Evolutionary conservation across 2,329 filamentous ascomycete species (phyloP).

Genomic region (Beauveria bassiana): DNA sequence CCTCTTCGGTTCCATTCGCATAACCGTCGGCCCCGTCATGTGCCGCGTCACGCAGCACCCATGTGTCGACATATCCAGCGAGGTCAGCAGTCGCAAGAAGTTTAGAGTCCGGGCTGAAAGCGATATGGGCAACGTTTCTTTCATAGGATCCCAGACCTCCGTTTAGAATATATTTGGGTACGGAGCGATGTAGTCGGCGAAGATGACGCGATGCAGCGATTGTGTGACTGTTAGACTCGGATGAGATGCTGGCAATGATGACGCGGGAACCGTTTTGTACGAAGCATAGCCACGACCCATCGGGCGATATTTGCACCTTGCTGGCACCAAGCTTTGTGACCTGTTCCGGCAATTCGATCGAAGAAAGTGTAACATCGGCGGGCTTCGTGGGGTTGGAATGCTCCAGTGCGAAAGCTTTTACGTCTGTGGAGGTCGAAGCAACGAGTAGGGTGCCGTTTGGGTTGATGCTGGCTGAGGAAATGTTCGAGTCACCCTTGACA

Average conservation of each 20-base stretch:
- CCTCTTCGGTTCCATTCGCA: conserved; percentile 22
- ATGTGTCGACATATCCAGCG: conserved; percentile 80
- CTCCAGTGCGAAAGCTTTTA: conserved; percentile 70
- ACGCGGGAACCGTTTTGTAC: conserved; percentile 55
- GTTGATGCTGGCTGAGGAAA: conserved; percentile 67
- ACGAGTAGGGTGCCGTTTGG: conserved; percentile 64
- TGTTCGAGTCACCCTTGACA: conserved; percentile 69
- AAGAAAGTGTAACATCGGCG: conserved; percentile 61
- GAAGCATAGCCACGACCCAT: conserved; percentile 61
- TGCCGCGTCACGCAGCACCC: conserved; percentile 53
- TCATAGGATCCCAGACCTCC: conserved; percentile 70
- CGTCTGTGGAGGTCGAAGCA: conserved; percentile 64
- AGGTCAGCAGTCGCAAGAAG: conserved; percentile 75
- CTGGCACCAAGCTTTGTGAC: conserved; percentile 58
- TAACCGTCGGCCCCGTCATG: conserved; percentile 24
- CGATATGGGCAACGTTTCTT: conserved; percentile 62
- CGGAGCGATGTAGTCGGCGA: conserved; percentile 44
- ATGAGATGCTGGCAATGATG: conserved; percentile 32
- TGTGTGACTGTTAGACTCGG: conserved; percentile 15
- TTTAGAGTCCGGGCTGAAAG: conserved; percentile 74
- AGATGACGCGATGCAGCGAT: conserved; percentile 38
- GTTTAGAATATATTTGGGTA: conserved; percentile 47
- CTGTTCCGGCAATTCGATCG: conserved; percentile 54
- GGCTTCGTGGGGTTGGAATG: conserved; percentile 40
- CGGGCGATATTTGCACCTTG: conserved; percentile 59